Conservation (phyloP, 169 alveolate species). For the Plasmodium cynomolgi region DNA sequence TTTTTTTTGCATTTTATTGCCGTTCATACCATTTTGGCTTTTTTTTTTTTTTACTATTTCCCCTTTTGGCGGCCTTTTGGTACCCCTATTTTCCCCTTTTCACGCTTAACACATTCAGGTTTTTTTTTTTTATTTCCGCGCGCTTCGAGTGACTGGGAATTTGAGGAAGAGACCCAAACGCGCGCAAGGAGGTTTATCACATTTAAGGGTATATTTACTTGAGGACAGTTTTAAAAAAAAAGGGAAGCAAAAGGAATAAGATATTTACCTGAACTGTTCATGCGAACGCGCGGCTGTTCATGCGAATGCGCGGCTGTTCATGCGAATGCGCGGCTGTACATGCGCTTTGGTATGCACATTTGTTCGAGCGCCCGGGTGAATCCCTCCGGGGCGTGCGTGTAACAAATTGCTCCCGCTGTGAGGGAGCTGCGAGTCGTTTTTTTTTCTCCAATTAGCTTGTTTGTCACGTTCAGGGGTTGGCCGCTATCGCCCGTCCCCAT, state of each 20-base stretch:
- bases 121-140: not conserved
- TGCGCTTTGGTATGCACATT: not conserved
- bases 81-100: not conserved
- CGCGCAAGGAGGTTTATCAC: not conserved
- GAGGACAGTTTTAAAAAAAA: not conserved
- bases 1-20: not conserved
- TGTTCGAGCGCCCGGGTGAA: not conserved
- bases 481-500: not conserved
- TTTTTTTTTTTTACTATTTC: not conserved
- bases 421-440: not conserved
- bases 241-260: not conserved
- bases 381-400: not conserved
- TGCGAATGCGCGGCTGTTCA: not conserved
- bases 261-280: not conserved
- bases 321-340: not conserved
- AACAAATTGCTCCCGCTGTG: not conserved
- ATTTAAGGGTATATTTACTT: not conserved
- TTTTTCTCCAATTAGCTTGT: not conserved
- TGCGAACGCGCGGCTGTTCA: not conserved
- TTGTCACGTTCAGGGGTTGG: not conserved
- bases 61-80: not conserved
- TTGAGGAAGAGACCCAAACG: not conserved
- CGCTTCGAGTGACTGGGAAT: not conserved
- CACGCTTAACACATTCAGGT: not conserved
- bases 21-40: not conserved